Conservation (phyloP, 495 filamentous ascomycete species). For the Penicillium samsonianum region DNA sequence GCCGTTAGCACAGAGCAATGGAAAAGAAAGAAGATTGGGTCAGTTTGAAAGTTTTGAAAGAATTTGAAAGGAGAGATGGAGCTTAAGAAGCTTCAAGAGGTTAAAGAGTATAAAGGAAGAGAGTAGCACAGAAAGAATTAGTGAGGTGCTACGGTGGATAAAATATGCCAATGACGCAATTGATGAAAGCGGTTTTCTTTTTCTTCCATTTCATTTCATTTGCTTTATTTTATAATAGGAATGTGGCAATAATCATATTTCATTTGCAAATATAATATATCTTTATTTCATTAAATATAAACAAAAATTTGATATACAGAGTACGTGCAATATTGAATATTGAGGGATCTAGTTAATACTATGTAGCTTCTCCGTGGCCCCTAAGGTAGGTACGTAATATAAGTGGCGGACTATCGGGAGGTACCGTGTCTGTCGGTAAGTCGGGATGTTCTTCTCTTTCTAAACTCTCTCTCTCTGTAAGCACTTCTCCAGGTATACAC, state of each 20-base stretch:
- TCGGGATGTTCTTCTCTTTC: conserved; percentile 26
- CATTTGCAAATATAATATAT: neutral
- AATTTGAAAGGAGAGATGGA: neutral
- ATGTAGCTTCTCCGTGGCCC: too few species aligned
- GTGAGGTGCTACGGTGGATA: conserved; percentile 14
- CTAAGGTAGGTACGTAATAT: neutral
- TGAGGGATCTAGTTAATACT: neutral
- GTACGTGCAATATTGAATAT: neutral
- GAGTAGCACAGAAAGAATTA: conserved; percentile 1
- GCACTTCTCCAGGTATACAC: neutral
- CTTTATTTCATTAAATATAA: too few species aligned
- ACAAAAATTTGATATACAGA: too few species aligned
- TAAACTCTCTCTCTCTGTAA: conserved; percentile 2
- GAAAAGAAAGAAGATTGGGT: conserved; percentile 1
- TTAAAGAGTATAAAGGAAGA: conserved; percentile 3
- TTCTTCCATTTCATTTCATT: neutral
- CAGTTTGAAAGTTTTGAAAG: neutral
- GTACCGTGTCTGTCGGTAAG: conserved; percentile 31
- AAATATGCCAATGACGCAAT: conserved; percentile 18
- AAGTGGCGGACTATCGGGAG: conserved; percentile 25
- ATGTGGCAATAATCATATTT: neutral
- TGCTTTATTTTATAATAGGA: neutral
- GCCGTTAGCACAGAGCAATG: neutral
- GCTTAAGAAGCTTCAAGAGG: conserved; percentile 11
- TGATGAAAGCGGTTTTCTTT: conserved; percentile 11